phyloP scores from a whole-genome alignment of 2,329 filamentous ascomycete species.

The Exophiala sp. region DNA sequence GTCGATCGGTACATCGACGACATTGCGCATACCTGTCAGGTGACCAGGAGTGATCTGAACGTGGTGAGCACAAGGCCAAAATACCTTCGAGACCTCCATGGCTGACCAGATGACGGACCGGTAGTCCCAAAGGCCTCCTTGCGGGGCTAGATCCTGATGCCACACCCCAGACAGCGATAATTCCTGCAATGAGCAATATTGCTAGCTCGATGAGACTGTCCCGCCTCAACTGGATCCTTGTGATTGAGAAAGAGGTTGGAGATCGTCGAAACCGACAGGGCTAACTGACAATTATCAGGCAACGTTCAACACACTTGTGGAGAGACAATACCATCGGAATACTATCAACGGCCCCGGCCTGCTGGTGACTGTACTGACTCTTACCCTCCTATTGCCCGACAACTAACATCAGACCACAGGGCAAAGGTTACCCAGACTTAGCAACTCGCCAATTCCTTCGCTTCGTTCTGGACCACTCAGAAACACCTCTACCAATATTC shows the following conservation, averaged over 20 bases:
- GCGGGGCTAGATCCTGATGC: constrained; percentile 30
- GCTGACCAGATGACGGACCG: constrained; percentile 33
- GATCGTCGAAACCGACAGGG: background rate
- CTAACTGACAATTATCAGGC: constrained; percentile 42
- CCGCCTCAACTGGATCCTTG: constrained; percentile 54
- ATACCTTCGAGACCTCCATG: background rate
- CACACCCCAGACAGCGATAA: constrained; percentile 5
- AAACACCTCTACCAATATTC: constrained; percentile 42
- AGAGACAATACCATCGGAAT: constrained; percentile 45
- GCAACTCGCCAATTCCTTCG: constrained; percentile 54
- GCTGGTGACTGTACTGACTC: constrained; percentile 51
- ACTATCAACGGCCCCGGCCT: constrained; percentile 46
- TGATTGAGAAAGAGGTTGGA: constrained; percentile 62
- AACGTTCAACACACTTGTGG: constrained; percentile 56
- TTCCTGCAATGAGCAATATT: constrained; percentile 10
- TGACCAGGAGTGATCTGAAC: constrained; percentile 54
- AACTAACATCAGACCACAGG: constrained; percentile 38
- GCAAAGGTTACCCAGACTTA: constrained; percentile 64
- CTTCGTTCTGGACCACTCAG: constrained; percentile 34
- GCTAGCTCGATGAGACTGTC: constrained; percentile 30
- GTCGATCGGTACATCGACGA: constrained; percentile 61
- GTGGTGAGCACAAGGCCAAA: constrained; percentile 44
- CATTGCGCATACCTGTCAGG: constrained; percentile 57
- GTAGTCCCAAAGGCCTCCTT: constrained; percentile 43
- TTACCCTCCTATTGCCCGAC: background rate